Evolutionary conservation across 2,329 filamentous ascomycete genomes (phyloP).

Genomic region (Penicillium sp.): DNA sequence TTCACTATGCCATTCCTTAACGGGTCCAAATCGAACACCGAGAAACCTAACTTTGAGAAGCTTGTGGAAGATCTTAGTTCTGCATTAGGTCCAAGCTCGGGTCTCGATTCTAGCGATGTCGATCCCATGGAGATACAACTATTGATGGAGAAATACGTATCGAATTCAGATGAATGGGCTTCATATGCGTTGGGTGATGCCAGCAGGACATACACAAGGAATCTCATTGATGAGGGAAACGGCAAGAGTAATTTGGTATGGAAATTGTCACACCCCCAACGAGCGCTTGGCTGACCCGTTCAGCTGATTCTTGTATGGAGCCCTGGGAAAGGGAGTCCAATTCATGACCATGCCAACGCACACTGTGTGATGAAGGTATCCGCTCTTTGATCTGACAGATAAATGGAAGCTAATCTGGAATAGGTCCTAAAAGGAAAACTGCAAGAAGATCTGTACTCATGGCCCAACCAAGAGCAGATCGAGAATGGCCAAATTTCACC

Average conservation of each 20-base stretch:
- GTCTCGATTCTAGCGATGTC: slow-evolving; percentile 77
- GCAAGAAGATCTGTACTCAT: slow-evolving; percentile 77
- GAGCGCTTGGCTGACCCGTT: slow-evolving; percentile 13
- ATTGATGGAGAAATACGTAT: slow-evolving; percentile 73
- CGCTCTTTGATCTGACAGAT: not conserved
- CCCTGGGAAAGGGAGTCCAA: slow-evolving; percentile 75
- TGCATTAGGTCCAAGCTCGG: slow-evolving; percentile 74
- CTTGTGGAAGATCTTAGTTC: slow-evolving; percentile 72
- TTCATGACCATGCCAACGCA: slow-evolving; percentile 85
- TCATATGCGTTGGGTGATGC: slow-evolving; percentile 71
- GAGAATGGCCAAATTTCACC: slow-evolving; percentile 51
- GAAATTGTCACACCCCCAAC: slow-evolving; percentile 7
- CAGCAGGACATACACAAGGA: slow-evolving; percentile 74
- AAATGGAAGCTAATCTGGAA: slow-evolving; percentile 2
- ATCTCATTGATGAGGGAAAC: slow-evolving; percentile 86
- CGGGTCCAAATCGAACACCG: slow-evolving; percentile 11
- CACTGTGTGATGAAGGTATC: slow-evolving; percentile 82
- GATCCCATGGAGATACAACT: slow-evolving; percentile 68
- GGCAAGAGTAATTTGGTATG: slow-evolving; percentile 72
- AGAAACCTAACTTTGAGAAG: slow-evolving; percentile 55
- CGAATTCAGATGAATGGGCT: slow-evolving; percentile 67
- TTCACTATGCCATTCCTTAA: slow-evolving; percentile 36
- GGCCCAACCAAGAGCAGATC: slow-evolving; percentile 55
- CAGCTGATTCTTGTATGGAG: slow-evolving; percentile 88
- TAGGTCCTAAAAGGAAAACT: slow-evolving; percentile 73